phyloP scores from a whole-genome alignment of 345 rosid species.

The Excoecaria agallocha region DNA sequence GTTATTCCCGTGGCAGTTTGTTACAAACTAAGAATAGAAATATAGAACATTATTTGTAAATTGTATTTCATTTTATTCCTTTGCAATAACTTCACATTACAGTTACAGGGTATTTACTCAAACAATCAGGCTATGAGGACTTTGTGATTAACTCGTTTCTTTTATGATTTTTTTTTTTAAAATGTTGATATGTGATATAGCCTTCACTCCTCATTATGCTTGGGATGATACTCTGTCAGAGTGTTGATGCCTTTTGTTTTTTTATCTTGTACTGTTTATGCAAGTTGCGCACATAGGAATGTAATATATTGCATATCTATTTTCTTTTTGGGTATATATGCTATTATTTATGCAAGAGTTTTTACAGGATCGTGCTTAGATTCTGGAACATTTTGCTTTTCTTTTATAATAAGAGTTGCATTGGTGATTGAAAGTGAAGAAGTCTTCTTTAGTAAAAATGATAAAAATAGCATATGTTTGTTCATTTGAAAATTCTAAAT shows the following conservation, averaged over 20 bases:
- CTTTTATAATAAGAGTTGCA: neutral
- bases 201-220: neutral
- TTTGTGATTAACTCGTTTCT: neutral
- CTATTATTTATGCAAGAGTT: neutral
- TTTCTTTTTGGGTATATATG: neutral
- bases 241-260: too few species aligned
- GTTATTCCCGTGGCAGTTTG: neutral
- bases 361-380: neutral
- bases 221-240: neutral
- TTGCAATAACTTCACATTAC: neutral
- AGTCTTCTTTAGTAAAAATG: neutral
- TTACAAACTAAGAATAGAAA: neutral
- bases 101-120: too few species aligned
- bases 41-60: neutral
- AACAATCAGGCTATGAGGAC: neutral
- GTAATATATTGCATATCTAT: too few species aligned
- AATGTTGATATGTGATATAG: neutral
- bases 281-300: too few species aligned
- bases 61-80: too few species aligned
- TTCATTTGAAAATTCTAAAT: neutral
- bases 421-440: neutral
- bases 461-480: neutral
- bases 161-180: neutral
- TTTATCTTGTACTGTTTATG: too few species aligned
- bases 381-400: neutral